These are phyloP conservation scores for Beauveria varroae DNA, from an alignment of 2,329 filamentous ascomycete genomes.

Conservation along the genomic window DNA sequence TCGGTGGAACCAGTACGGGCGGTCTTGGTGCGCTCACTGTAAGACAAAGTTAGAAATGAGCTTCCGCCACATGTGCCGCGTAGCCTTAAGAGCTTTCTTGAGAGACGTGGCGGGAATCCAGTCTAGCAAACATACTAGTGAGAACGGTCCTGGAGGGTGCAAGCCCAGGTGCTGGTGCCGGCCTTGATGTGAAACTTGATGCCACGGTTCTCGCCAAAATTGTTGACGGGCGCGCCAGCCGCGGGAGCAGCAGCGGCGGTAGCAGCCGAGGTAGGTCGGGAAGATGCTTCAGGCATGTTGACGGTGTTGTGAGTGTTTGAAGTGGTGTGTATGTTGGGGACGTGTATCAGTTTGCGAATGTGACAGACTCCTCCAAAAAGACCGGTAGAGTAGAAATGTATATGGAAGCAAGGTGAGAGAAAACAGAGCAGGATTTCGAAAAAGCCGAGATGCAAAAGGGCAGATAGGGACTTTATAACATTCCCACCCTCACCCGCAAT, in stretches of 20 bases:
- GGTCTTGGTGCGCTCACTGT: slow-evolving; percentile 34
- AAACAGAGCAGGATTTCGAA: background rate
- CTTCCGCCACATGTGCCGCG: background rate
- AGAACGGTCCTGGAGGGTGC: slow-evolving; percentile 36
- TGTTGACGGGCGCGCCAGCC: slow-evolving; percentile 14
- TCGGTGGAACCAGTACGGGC: slow-evolving; percentile 28
- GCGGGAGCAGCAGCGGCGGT: slow-evolving; percentile 12
- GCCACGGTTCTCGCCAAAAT: slow-evolving; percentile 29
- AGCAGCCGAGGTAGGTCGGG: slow-evolving; percentile 10
- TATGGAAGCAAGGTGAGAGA: background rate
- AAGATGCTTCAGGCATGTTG: slow-evolving; percentile 14
- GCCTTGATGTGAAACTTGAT: slow-evolving; percentile 41
- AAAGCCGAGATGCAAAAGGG: background rate
- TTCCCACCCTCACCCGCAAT: background rate
- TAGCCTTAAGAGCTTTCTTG: background rate
- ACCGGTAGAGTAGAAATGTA: background rate
- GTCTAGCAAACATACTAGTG: slow-evolving; percentile 30
- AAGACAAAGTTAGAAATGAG: slow-evolving; percentile 12
- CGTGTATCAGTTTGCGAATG: background rate
- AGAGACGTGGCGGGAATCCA: background rate
- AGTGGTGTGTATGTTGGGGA: background rate
- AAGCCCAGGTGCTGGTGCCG: slow-evolving; percentile 30
- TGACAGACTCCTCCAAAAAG: slow-evolving; percentile 8
- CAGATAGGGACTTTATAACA: slow-evolving; percentile 5
- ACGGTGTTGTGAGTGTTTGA: background rate